Evolutionary conservation across 768 basidiomycete species (phyloP).

Genomic region (Paxillus ammoniavirescens): DNA sequence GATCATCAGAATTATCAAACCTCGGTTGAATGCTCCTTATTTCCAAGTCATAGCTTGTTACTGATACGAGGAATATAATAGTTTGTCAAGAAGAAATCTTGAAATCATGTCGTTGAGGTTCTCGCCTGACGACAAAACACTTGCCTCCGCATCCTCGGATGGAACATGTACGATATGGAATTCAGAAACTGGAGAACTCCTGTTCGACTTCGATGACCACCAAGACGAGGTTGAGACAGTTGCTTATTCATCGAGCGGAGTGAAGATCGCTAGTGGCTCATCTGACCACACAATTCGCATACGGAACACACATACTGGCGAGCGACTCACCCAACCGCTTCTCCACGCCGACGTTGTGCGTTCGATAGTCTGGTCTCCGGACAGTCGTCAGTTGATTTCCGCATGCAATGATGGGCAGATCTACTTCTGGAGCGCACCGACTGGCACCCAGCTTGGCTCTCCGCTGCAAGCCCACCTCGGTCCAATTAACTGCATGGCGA

Average conservation of each 20-base stretch:
- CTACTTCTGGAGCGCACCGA: too few species aligned
- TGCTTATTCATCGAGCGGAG: slow-evolving; percentile 42
- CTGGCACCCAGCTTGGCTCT: too few species aligned
- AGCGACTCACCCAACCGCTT: neutral
- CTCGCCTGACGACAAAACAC: slow-evolving; percentile 10
- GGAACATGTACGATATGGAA: neutral
- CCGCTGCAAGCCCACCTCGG: too few species aligned
- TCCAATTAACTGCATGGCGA: too few species aligned
- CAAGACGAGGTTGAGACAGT: slow-evolving; percentile 13
- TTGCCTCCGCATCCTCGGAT: slow-evolving; percentile 4
- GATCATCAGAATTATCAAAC: too few species aligned
- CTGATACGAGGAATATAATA: too few species aligned
- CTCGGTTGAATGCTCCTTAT: too few species aligned
- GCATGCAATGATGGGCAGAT: too few species aligned
- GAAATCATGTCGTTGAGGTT: slow-evolving; percentile 2
- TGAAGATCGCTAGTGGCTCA: slow-evolving; percentile 27
- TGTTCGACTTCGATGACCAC: neutral
- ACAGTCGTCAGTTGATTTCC: neutral
- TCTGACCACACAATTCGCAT: slow-evolving; percentile 18
- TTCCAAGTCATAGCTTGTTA: too few species aligned
- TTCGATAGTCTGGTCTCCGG: neutral
- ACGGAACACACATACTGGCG: neutral
- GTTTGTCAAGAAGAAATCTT: too few species aligned
- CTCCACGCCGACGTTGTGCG: neutral
- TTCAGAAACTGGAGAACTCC: neutral